A percentile compares a stretch with the other conserved stretches of the same genome.
These are phyloP conservation scores for Fomitiporia mediterranea DNA, from an alignment of 1,284 basidiomycete species.

Conservation along the genomic window DNA sequence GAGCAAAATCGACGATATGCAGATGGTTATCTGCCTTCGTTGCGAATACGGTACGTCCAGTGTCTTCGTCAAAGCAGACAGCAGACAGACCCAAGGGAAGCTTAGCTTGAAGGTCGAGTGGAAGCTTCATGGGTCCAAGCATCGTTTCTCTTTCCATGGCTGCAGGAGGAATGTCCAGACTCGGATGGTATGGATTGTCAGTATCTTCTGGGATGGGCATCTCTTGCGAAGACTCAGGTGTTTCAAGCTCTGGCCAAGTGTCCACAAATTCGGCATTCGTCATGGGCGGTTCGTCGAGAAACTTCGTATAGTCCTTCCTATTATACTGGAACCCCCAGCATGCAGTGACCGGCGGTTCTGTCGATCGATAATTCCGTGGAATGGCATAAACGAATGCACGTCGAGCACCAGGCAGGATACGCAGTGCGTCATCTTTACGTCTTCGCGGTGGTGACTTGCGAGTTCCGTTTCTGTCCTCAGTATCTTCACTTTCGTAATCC, in stretches of 20 bases:
- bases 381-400: constrained; percentile 47
- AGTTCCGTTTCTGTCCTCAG: background rate
- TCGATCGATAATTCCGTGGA: constrained; percentile 14
- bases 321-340: constrained; percentile 18
- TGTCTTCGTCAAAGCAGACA: constrained; percentile 42
- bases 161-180: background rate
- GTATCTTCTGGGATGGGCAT: background rate
- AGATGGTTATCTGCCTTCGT: constrained; percentile 28
- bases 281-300: background rate
- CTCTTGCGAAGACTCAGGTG: background rate
- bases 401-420: constrained; percentile 43
- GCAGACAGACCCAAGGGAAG: constrained; percentile 28
- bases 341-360: constrained; percentile 14
- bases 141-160: background rate
- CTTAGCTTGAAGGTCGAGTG: constrained; percentile 14
- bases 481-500: constrained; percentile 1
- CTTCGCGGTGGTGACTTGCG: background rate
- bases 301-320: background rate
- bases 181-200: background rate
- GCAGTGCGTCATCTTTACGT: constrained; percentile 1
- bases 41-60: constrained; percentile 37
- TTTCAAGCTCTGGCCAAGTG: constrained; percentile 14
- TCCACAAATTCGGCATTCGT: background rate
- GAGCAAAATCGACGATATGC: constrained; percentile 37
- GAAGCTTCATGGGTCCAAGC: constrained; percentile 15